A percentile compares a stretch with the other conserved stretches of the same genome.
Conservation (phyloP, 2,329 filamentous ascomycete genomes). For the Colletotrichum magnum region DNA sequence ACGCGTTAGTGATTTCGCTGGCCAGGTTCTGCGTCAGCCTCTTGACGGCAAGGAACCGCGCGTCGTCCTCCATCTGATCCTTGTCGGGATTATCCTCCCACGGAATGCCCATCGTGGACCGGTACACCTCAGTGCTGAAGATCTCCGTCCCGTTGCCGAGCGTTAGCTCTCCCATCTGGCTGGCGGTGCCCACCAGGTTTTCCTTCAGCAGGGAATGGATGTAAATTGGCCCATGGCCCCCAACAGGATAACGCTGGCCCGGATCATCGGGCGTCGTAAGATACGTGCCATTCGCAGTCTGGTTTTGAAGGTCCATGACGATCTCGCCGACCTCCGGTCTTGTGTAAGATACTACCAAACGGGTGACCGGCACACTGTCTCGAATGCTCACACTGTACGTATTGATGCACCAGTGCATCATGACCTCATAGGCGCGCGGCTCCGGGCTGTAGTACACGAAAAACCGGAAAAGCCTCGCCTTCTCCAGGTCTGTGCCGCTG, state of each 20-base stretch:
- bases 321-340: slow-evolving; percentile 2
- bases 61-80: slow-evolving; percentile 28
- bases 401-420: slow-evolving; percentile 24
- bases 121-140: slow-evolving; percentile 19
- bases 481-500: not conserved
- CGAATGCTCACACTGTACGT: slow-evolving; percentile 5
- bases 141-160: slow-evolving; percentile 18
- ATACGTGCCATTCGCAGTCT: slow-evolving; percentile 16
- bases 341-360: slow-evolving; percentile 15
- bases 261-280: slow-evolving; percentile 28
- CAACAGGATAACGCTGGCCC: slow-evolving; percentile 2
- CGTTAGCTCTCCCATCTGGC: not conserved
- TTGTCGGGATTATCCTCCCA: not conserved
- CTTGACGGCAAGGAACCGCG: not conserved
- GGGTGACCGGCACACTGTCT: slow-evolving; percentile 22
- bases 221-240: slow-evolving; percentile 15
- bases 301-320: slow-evolving; percentile 12
- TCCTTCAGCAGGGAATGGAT: not conserved
- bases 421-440: slow-evolving; percentile 8
- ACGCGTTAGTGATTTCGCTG: no score
- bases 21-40: not conserved
- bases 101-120: slow-evolving; percentile 20
- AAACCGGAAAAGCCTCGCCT: slow-evolving; percentile 9
- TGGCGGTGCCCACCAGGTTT: slow-evolving; percentile 6
- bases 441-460: slow-evolving; percentile 1